These are phyloP conservation scores for Aspergillus leporis DNA, from an alignment of 495 filamentous ascomycete species.

Conservation along the genomic window DNA sequence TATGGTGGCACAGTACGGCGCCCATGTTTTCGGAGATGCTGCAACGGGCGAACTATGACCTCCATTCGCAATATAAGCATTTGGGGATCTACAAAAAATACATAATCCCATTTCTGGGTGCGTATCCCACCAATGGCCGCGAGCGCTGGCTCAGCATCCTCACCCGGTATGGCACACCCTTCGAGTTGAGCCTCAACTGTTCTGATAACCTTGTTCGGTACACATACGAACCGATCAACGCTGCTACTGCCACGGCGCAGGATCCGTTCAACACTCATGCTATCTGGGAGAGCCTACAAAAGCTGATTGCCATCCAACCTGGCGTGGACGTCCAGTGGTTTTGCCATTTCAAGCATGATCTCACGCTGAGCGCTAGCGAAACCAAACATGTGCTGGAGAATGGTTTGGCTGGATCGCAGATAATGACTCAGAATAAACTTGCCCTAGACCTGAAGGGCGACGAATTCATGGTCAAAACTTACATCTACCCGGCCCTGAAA, in stretches of 20 bases:
- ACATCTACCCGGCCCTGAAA: constrained; percentile 8
- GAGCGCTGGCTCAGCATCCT: constrained; percentile 13
- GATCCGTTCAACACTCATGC: constrained; percentile 22
- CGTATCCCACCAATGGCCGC: constrained; percentile 3
- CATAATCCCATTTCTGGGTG: constrained; percentile 12
- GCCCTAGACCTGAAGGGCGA: constrained; percentile 1
- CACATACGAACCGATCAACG: constrained; percentile 17
- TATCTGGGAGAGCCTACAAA: constrained; percentile 9
- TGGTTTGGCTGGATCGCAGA: neutral
- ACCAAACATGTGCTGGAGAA: neutral
- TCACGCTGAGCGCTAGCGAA: neutral
- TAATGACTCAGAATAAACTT: neutral
- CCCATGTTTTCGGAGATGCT: constrained; percentile 20
- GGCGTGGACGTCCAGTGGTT: constrained; percentile 7
- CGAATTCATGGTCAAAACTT: neutral
- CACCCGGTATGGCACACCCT: constrained; percentile 13
- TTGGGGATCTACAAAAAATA: neutral
- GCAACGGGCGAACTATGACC: constrained; percentile 6
- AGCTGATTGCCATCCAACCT: neutral
- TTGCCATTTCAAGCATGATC: neutral
- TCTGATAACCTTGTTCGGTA: constrained; percentile 8
- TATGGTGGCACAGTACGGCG: constrained; percentile 18
- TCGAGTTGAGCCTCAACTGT: constrained; percentile 23
- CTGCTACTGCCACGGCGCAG: constrained; percentile 6
- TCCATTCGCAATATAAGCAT: constrained; percentile 12